These are phyloP conservation scores for Linaria vulgaris DNA, from an alignment of 257 asterid genomes.

Conservation along the genomic window DNA sequence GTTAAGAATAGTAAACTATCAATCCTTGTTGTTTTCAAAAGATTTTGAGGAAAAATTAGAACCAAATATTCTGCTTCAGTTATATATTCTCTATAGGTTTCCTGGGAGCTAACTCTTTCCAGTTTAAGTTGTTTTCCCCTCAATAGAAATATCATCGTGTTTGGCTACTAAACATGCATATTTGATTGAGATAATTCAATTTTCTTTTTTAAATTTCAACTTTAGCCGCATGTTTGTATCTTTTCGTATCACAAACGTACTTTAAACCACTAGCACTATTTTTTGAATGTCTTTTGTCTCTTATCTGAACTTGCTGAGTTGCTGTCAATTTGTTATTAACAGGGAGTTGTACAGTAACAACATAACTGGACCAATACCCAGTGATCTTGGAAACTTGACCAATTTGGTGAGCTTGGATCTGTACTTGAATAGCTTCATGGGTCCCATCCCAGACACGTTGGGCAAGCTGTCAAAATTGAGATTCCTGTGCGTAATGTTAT, in stretches of 20 bases:
- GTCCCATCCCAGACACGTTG: slow-evolving; percentile 85
- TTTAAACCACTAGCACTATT: too few species aligned
- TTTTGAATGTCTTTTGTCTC: slow-evolving; percentile 1
- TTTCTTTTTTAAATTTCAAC: neutral
- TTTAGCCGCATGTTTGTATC: neutral
- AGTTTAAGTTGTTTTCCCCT: neutral
- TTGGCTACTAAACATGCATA: neutral
- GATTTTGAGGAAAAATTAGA: neutral
- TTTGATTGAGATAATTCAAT: neutral
- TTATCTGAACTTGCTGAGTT: slow-evolving; percentile 15
- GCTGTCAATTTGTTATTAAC: slow-evolving; percentile 24
- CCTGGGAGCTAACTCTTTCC: neutral
- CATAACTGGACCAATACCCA: slow-evolving; percentile 81
- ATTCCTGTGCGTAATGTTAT: slow-evolving; percentile 73
- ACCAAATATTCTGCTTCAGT: neutral
- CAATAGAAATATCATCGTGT: neutral
- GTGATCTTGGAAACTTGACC: slow-evolving; percentile 90
- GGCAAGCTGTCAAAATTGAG: slow-evolving; percentile 86
- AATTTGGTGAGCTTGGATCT: slow-evolving; percentile 99
- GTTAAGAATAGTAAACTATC: neutral
- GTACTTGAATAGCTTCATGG: slow-evolving; percentile 82
- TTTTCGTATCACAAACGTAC: neutral
- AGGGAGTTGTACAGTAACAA: slow-evolving; percentile 97
- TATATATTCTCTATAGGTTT: neutral
- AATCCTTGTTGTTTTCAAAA: neutral